Percentiles rank a stretch among this genome's conserved stretches.
These are phyloP conservation scores for Staphylotrichum tortipilum DNA, from an alignment of 495 filamentous ascomycete species.

Conservation along the genomic window DNA sequence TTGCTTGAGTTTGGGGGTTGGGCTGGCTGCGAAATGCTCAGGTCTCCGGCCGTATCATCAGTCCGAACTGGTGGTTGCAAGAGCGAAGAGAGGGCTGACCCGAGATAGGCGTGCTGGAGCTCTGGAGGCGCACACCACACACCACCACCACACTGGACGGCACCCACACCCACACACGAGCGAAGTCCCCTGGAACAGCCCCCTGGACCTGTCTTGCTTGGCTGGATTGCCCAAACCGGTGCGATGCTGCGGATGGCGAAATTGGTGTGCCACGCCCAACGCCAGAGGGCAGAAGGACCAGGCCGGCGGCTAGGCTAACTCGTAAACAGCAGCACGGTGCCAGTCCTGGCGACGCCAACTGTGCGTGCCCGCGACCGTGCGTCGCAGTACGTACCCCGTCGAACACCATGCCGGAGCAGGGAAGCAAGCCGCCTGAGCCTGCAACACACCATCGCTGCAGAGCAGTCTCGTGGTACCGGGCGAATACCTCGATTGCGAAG, in stretches of 20 bases:
- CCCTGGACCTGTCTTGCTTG: slow-evolving; percentile 3
- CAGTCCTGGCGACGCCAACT: neutral
- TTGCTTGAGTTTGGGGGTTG: neutral
- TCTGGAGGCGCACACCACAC: slow-evolving; percentile 1
- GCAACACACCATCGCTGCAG: slow-evolving; percentile 15
- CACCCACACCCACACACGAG: neutral
- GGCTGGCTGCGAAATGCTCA: neutral
- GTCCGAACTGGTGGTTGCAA: neutral
- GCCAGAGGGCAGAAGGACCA: neutral
- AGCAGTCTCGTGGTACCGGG: slow-evolving; percentile 17
- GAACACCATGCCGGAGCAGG: slow-evolving; percentile 2
- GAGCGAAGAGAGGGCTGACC: neutral
- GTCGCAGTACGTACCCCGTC: neutral
- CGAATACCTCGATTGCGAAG: slow-evolving; percentile 21
- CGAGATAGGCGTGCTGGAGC: neutral
- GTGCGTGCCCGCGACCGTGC: neutral
- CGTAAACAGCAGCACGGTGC: neutral
- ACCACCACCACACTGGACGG: neutral
- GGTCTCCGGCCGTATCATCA: neutral
- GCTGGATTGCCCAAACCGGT: slow-evolving; percentile 10
- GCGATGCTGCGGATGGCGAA: slow-evolving; percentile 13
- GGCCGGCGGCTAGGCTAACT: neutral
- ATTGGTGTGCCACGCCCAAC: slow-evolving; percentile 1
- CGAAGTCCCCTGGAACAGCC: neutral
- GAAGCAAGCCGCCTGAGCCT: slow-evolving; percentile 7